Conservation (phyloP, 176 grass and related monocot species). For the Guadua angustifolia region DNA sequence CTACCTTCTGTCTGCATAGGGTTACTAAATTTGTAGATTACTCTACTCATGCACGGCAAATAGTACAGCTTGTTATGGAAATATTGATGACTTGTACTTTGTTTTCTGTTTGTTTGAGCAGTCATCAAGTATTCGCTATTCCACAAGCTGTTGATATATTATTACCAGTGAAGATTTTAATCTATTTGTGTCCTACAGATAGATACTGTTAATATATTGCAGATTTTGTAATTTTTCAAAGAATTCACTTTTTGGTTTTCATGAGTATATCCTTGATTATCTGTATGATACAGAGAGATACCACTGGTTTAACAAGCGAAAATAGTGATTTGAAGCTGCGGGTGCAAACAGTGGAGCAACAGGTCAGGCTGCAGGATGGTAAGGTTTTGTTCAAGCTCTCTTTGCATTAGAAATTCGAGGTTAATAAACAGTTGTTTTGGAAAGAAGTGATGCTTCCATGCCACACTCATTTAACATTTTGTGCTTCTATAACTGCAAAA, state of each 20-base stretch:
- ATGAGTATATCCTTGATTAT: constrained; percentile 35
- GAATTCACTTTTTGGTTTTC: neutral
- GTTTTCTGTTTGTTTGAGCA: constrained; percentile 12
- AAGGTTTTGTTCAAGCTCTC: constrained; percentile 35
- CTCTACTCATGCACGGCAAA: neutral
- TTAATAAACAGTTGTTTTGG: constrained; percentile 22
- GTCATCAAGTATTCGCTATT: constrained; percentile 7
- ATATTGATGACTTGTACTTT: neutral
- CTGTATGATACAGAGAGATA: constrained; percentile 72
- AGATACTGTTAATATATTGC: neutral
- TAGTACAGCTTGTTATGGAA: neutral
- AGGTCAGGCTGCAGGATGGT: constrained; percentile 93
- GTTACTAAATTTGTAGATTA: neutral
- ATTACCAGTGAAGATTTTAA: neutral
- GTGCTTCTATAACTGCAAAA: constrained; percentile 7
- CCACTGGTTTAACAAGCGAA: constrained; percentile 81
- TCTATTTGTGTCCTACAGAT: neutral
- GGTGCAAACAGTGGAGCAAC: constrained; percentile 88
- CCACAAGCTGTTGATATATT: constrained; percentile 9
- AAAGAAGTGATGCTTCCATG: neutral
- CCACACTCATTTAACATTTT: neutral
- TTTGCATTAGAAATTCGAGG: neutral
- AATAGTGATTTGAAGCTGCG: constrained; percentile 90
- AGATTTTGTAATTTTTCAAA: neutral
- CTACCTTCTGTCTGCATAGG: neutral